Evolutionary conservation across 768 basidiomycete genomes (phyloP), one percentile per base, ranked within the genome.

Genomic region (Serpula lacrymans): DNA sequence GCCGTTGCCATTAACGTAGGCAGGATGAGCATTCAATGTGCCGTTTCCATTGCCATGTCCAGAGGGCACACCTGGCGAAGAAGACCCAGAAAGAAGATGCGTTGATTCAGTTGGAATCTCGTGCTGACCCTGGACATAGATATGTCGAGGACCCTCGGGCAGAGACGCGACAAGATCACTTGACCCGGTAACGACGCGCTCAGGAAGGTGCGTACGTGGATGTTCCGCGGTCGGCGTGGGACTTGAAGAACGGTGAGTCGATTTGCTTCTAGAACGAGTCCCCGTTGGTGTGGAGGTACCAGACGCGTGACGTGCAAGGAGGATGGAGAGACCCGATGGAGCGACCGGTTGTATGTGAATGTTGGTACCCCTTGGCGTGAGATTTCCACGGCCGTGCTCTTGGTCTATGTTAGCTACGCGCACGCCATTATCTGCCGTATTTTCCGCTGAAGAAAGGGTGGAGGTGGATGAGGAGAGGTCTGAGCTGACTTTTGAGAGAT

Each of bases 261-360:
- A 6, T 11, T n/a, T 43, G 13, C 17, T 28, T 21, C 16, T 11
- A 17, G n/a, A 8, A 14, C 13, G 2, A 21, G 43, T 10, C 18
- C 9, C 22, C 37, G 27, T 13, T 9, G n/a, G 6, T 16, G 25
- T 43, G 25, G 28, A 25, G 26, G 37, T 43, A 13, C 11, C 34
- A 2, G 43, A 47, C 16, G 45, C 39, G 24, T 48, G 53, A 3
- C 40, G 59, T 4, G 65, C 51, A 43, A 67, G 54, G 32, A 69
- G 58, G 25, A 67, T 34, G n/a, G 68, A 67, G 25, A 67, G 54
- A 9, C 54, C 60, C 3, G 68, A 69, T 25, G 63, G 62, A 0
- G 38, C 33, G 12, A 46, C 46, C 1, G 37, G 53, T 14, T 49
- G 36, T 52, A 22, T 18, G 25, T 47, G 29, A 45, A 52, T 33